Evolutionary conservation across 73 alveolate species (phyloP).

Genomic region (Paramecium tetraurelia): DNA sequence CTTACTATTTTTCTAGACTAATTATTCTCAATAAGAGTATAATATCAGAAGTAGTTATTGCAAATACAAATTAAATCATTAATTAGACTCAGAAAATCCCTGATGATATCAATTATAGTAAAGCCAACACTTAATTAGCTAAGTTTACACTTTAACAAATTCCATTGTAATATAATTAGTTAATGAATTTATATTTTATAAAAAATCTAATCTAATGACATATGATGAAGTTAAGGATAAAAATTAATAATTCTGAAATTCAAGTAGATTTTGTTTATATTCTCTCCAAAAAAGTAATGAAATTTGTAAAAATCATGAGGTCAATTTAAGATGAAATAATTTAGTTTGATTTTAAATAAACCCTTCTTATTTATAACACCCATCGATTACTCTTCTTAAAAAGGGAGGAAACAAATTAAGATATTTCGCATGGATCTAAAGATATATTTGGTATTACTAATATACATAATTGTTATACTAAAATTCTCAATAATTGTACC

Average conservation of each 20-base stretch:
- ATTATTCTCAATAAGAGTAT: background rate
- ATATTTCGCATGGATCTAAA: background rate
- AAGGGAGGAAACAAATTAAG: background rate
- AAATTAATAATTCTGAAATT: background rate
- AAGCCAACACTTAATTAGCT: background rate
- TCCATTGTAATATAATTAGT: background rate
- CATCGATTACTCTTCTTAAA: background rate
- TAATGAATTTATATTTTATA: background rate
- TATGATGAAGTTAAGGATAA: background rate
- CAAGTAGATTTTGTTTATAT: background rate
- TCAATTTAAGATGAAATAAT: background rate
- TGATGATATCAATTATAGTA: background rate
- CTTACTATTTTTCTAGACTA: background rate
- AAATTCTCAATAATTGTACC: background rate
- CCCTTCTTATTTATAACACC: background rate
- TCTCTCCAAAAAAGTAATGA: conserved; percentile 18
- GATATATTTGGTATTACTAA: background rate
- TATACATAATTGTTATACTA: background rate
- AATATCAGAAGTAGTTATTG: conserved; percentile 9
- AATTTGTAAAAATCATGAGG: background rate
- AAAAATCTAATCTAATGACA: background rate
- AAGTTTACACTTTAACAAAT: background rate
- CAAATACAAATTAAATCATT: background rate
- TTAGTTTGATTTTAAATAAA: background rate
- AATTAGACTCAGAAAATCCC: background rate